Evolutionary conservation across 768 basidiomycete genomes (phyloP), one percentile per base, ranked within the genome.

Genomic region (Suillus variegatus): DNA sequence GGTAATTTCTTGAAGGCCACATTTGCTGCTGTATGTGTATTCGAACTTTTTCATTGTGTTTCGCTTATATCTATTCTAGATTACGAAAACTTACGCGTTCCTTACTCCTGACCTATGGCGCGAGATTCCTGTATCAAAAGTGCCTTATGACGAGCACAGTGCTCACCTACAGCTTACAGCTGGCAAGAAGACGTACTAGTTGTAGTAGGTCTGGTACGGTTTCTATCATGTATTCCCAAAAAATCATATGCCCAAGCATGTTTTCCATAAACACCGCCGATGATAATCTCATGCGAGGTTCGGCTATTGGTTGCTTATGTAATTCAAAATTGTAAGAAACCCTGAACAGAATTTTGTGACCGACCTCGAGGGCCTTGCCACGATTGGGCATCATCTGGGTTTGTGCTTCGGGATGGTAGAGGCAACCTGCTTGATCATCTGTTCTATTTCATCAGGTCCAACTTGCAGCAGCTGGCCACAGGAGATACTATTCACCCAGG

Each of bases 1-100:
- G 94, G 94, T 75, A 97, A 97, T 84, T 97, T 99, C 88, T 88
- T 97, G 82, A 97, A 98, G 82, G 96, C 95, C 63, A 96, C 95
- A 60, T 96, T 97, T 75, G 91, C 87, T 75, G 93, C 94, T 44
- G 93, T 95, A 78, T 61, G 92, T 84, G 2, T 61, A 58, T 60
- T 36, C 67, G 57, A 35, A 1, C 60, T 28, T 52, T 13, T 9
- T 55, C 44, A 46, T 49, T 32, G 25, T 62, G 14, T 54, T 4
- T 64, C 32, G 25, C 62, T 67, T 36, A 68, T 47, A 56, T 18
- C 49, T 2, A 25, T 32, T 68, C 10, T 70, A 92, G 96, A 94
- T 99, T 80, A 94, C 97, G 71, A 95, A 95, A 88, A 97, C 96
- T 66, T 99, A 99, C 79, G 80, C 94, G 55, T 97, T 98, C 94